Evolutionary conservation across 2,329 filamentous ascomycete species (phyloP).

Genomic region (Coniochaeta pulveracea): DNA sequence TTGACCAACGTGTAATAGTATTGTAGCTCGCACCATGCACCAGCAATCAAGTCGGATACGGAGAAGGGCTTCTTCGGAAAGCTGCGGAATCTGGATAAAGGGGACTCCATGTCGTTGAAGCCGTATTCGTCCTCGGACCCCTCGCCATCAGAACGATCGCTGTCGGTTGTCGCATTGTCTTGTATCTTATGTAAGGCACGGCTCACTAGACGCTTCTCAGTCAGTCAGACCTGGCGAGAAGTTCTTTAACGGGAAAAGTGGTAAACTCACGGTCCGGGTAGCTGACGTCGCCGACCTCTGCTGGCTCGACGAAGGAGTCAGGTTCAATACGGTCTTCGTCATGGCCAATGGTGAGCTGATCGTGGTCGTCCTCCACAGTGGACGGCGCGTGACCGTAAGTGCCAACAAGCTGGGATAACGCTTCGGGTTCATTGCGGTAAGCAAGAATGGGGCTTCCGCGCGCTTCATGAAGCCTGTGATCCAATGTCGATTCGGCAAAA

Average conservation of each 20-base stretch:
- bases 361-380: slow-evolving; percentile 11
- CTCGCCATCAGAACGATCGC: slow-evolving; percentile 9
- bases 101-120: slow-evolving; percentile 29
- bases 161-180: slow-evolving; percentile 12
- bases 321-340: neutral
- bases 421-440: neutral
- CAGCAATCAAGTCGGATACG: slow-evolving; percentile 79
- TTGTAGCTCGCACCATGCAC: slow-evolving; percentile 92
- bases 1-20: slow-evolving; percentile 79
- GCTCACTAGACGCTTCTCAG: slow-evolving; percentile 52
- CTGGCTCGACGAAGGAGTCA: no score
- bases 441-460: slow-evolving; percentile 8
- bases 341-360: neutral
- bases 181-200: slow-evolving; percentile 22
- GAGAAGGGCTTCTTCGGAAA: slow-evolving; percentile 69
- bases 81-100: slow-evolving; percentile 68
- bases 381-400: neutral
- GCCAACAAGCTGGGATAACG: neutral
- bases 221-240: slow-evolving; percentile 43
- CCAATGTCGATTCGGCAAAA: slow-evolving; percentile 9
- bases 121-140: no score
- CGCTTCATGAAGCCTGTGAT: slow-evolving; percentile 2
- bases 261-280: slow-evolving; percentile 42
- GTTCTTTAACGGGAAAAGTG: neutral
- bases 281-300: slow-evolving; percentile 13